Evolutionary conservation across 768 basidiomycete species (phyloP).

Genomic region (Trichaptum fuscoviolaceum): DNA sequence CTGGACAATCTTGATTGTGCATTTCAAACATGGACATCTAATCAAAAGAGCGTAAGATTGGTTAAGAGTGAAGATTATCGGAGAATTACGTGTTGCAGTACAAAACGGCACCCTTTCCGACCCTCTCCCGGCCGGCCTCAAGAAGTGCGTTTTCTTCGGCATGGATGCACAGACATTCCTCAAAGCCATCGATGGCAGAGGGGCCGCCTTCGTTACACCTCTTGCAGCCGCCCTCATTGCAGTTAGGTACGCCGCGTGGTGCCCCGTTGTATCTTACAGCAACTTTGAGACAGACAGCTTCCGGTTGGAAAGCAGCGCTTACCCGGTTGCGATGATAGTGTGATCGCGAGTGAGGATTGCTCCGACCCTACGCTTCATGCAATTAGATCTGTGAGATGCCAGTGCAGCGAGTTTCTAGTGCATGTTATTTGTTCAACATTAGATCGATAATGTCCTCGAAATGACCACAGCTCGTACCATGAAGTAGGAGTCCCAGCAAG

Average conservation of each 20-base stretch:
- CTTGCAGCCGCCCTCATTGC: conserved; percentile 85
- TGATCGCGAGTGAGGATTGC: conserved; percentile 86
- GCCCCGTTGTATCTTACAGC: conserved; percentile 91
- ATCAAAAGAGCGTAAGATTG: conserved; percentile 7
- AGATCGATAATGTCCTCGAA: conserved; percentile 4
- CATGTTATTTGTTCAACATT: neutral
- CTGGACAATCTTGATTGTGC: conserved; percentile 97
- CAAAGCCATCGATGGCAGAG: conserved; percentile 38
- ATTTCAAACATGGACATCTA: conserved; percentile 97
- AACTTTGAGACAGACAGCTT: neutral
- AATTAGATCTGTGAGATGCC: conserved; percentile 86
- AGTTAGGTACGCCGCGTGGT: conserved; percentile 83
- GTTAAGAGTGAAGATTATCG: conserved; percentile 3
- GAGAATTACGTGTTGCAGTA: conserved; percentile 93
- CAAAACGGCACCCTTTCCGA: conserved; percentile 76
- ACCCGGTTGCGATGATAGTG: conserved; percentile 78
- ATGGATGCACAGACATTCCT: conserved; percentile 91
- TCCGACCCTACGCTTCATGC: conserved; percentile 96
- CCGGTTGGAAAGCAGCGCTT: conserved; percentile 15
- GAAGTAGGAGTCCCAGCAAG: conserved; percentile 95
- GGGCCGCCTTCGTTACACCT: conserved; percentile 65
- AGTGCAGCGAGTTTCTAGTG: conserved; percentile 79
- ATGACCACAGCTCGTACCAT: conserved; percentile 54
- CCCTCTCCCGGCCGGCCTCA: conserved; percentile 88
- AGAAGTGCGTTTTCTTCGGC: conserved; percentile 97